These are phyloP conservation scores for Didymella pinodella DNA, from an alignment of 2,329 filamentous ascomycete genomes.

Conservation along the genomic window DNA sequence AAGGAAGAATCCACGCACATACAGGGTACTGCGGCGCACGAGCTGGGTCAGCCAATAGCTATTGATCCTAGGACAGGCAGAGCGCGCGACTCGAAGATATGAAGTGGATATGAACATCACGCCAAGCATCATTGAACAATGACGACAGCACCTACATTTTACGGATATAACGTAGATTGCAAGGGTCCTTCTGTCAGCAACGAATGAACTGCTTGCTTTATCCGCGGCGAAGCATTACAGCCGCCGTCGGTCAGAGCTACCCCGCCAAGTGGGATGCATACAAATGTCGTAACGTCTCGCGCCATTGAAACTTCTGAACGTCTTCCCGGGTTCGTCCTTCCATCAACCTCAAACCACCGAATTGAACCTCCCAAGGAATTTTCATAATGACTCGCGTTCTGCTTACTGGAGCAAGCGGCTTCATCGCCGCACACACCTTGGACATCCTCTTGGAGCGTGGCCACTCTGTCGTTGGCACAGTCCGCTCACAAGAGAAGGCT, in stretches of 20 bases:
- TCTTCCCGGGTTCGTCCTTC: background rate
- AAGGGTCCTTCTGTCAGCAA: constrained; percentile 15
- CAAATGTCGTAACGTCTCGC: constrained; percentile 20
- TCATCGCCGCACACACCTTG: constrained; percentile 71
- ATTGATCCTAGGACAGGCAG: constrained; percentile 19
- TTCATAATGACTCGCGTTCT: constrained; percentile 51
- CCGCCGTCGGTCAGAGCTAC: constrained; percentile 17
- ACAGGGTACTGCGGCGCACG: constrained; percentile 18
- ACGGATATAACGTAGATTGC: constrained; percentile 18
- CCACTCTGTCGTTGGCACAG: constrained; percentile 69
- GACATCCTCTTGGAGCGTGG: constrained; percentile 64
- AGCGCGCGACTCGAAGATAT: constrained; percentile 14
- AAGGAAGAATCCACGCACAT: constrained; percentile 16
- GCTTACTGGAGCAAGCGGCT: constrained; percentile 65
- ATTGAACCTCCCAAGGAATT: background rate
- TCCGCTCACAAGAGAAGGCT: constrained; percentile 68
- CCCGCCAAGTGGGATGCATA: constrained; percentile 21
- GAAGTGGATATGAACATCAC: constrained; percentile 4
- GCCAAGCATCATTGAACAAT: constrained; percentile 5
- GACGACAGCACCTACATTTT: constrained; percentile 9
- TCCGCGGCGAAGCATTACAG: constrained; percentile 20
- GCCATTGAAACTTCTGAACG: constrained; percentile 1
- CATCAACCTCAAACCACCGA: background rate
- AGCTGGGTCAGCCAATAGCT: constrained; percentile 8
- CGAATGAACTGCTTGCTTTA: constrained; percentile 17